Evolutionary conservation across 495 filamentous ascomycete genomes (phyloP), one percentile per base, ranked within the genome.

Genomic region (Penicillium cinerascens): DNA sequence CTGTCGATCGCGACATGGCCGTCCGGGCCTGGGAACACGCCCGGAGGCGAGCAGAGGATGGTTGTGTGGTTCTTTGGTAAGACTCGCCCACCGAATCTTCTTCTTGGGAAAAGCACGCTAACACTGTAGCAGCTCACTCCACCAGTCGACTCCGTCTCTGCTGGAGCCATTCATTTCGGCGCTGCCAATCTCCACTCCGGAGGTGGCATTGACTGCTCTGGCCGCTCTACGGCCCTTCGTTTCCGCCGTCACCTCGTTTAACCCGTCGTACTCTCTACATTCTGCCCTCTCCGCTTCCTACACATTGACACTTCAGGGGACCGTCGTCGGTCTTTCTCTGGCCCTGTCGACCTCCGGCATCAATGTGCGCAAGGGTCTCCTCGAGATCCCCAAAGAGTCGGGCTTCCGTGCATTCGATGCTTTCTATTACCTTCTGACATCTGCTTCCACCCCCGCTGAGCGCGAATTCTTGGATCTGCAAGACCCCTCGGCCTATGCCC

Each of bases 361-460:
- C 53, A 89, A 97, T 66, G 91, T 91, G 7, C 68, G 76, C 10
- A 83, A 84, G 51, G 93, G 93, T 20, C 76, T 98, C 20, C 77
- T 97, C 23, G 83, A 90, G 35, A 81, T 97, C 22, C 89, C 93
- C 0, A 67, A 82, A 0, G 84, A 95, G 63, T 51, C 82, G 6
- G 93, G 95, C 18, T 91, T 88, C 64, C 85, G 93, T 51, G 93
- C 92, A n/a, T 98, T 97, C 60, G 92, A 98, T 64, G 95, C 92
- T 23, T 98, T 97, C 68, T 98, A 98, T 72, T 97, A 97, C 58
- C 82, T 98, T 3, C 77, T 96, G 20, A 95, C 92, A 1, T 89
- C 87, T 23, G 86, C 89, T 13, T 95, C 93, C 0, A 95, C 91
- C 2, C 87, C 86, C 1, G 90, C 91, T 1, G 93, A 98, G 73